Conservation (phyloP, 208 protist genomes). For the Acanthamoeba lenticulata region DNA sequence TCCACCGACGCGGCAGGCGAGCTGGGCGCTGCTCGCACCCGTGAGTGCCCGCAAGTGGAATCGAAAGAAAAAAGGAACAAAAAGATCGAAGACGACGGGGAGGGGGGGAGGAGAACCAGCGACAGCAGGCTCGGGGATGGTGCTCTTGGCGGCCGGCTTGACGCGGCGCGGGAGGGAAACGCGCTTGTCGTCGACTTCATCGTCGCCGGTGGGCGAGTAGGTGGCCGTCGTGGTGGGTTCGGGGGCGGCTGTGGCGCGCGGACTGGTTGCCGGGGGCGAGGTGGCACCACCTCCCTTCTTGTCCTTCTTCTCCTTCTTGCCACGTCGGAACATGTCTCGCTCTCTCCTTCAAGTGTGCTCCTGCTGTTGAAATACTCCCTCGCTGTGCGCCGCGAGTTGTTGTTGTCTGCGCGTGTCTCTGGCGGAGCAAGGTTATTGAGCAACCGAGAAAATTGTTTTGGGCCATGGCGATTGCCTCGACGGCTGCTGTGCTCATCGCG, state of each 20-base stretch:
- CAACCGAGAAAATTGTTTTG: too few relatives aligned
- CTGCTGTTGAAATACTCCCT: too few relatives aligned
- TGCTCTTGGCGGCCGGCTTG: background rate
- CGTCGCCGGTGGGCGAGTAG: background rate
- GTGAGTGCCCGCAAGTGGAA: too few relatives aligned
- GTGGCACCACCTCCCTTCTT: background rate
- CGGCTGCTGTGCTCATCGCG: too few relatives aligned
- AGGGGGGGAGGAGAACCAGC: background rate
- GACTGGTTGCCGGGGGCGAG: background rate
- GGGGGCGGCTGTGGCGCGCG: background rate
- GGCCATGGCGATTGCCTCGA: too few relatives aligned
- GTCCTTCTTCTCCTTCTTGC: conserved; percentile 1
- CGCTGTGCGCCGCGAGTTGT: too few relatives aligned
- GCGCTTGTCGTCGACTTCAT: conserved; percentile 15
- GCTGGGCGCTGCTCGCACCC: too few relatives aligned
- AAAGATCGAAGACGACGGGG: background rate
- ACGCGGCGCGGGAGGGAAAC: background rate
- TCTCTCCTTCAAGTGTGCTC: too few relatives aligned
- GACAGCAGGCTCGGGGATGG: background rate
- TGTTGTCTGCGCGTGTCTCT: too few relatives aligned
- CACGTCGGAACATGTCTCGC: background rate
- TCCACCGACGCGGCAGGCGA: background rate
- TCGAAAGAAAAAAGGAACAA: background rate
- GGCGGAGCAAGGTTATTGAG: too few relatives aligned
- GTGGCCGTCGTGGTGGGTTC: background rate